phyloP scores from a whole-genome alignment of 2,329 filamentous ascomycete species.

The Cladobotryum mycophilum region DNA sequence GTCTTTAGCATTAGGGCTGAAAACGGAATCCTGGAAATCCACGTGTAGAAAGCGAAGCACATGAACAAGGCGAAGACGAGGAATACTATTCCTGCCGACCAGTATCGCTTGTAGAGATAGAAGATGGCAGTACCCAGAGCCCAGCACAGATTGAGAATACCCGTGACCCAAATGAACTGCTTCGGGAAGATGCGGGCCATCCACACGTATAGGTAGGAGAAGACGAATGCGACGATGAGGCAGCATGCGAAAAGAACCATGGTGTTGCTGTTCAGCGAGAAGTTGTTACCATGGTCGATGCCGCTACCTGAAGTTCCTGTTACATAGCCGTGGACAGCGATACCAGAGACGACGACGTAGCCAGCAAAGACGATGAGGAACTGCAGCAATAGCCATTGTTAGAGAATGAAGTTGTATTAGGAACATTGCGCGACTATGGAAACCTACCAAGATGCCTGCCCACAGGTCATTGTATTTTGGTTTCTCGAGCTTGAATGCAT shows the following conservation, averaged over 20 bases:
- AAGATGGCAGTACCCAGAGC: slow-evolving; percentile 82
- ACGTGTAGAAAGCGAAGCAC: slow-evolving; percentile 60
- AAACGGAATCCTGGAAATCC: slow-evolving; percentile 88
- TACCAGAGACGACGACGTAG: slow-evolving; percentile 68
- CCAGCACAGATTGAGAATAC: slow-evolving; percentile 78
- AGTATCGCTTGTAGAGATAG: slow-evolving; percentile 72
- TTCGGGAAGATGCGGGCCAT: slow-evolving; percentile 74
- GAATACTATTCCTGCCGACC: slow-evolving; percentile 81
- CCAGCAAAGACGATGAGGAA: slow-evolving; percentile 66
- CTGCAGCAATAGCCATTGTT: slow-evolving; percentile 29
- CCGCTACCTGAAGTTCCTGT: slow-evolving; percentile 57
- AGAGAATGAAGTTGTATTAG: slow-evolving; percentile 3
- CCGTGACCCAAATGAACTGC: slow-evolving; percentile 87
- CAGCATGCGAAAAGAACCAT: slow-evolving; percentile 79
- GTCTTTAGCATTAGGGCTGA: slow-evolving; percentile 85
- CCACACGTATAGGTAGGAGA: slow-evolving; percentile 74
- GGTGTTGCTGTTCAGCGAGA: slow-evolving; percentile 72
- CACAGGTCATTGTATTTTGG: slow-evolving; percentile 90
- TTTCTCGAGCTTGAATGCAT: slow-evolving; percentile 73
- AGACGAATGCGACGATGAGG: slow-evolving; percentile 63
- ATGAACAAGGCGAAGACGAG: slow-evolving; percentile 54
- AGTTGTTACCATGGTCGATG: slow-evolving; percentile 68
- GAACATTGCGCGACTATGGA: background rate
- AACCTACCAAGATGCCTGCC: slow-evolving; percentile 69
- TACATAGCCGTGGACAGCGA: slow-evolving; percentile 70